Conservation (phyloP, 2,329 filamentous ascomycete genomes). For the Davidsoniella virescens region DNA sequence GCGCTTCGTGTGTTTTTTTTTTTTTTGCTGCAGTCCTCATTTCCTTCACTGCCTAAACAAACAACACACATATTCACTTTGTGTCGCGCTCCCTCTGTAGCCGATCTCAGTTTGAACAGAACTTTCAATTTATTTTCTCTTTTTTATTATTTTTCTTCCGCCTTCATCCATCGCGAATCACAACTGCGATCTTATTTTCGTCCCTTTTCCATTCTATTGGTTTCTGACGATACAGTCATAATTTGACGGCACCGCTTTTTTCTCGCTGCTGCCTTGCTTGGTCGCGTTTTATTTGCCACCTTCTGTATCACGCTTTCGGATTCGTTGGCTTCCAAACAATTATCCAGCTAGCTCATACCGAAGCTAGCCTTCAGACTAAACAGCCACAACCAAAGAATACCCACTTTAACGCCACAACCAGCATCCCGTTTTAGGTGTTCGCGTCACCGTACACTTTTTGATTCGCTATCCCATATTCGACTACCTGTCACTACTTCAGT, state of each 20-base stretch:
- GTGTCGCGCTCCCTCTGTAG: slow-evolving; percentile 3
- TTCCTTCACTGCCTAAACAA: slow-evolving; percentile 2
- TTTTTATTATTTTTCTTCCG: slow-evolving; percentile 1
- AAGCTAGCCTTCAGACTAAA: no score
- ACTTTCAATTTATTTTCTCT: background rate
- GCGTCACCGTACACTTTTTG: background rate
- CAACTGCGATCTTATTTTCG: background rate
- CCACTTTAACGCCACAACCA: slow-evolving; percentile 3
- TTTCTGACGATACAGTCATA: background rate
- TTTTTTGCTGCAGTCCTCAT: slow-evolving; percentile 9
- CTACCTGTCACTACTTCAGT: no score
- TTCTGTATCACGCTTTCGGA: slow-evolving; percentile 9
- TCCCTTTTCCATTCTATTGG: background rate
- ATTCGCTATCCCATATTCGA: background rate
- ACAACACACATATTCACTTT: background rate
- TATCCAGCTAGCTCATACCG: background rate
- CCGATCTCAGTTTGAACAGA: background rate
- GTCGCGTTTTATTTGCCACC: slow-evolving; percentile 11
- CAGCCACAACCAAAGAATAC: background rate
- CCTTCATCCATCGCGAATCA: background rate
- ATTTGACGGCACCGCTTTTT: background rate
- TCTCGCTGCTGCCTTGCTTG: slow-evolving; percentile 6
- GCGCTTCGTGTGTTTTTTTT: slow-evolving; percentile 7
- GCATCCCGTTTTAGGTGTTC: background rate
- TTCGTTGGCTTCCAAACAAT: slow-evolving; percentile 1